Evolutionary conservation across 2,329 filamentous ascomycete species (phyloP).

Genomic region (Arthrobotrys sphaeroides): DNA sequence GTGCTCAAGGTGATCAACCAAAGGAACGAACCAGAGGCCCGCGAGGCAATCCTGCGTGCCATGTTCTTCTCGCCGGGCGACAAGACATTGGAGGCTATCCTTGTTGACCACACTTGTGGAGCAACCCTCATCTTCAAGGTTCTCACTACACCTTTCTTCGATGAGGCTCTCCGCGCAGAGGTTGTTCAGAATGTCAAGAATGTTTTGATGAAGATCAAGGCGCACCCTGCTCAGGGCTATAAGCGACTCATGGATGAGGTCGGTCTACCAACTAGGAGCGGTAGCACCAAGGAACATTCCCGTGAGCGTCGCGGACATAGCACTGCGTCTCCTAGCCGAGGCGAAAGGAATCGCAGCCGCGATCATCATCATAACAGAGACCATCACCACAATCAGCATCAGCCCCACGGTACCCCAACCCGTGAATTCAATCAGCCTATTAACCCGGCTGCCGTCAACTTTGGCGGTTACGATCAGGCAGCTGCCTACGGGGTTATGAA

Average conservation of each 20-base stretch:
- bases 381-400: conserved; percentile 53
- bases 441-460: conserved; percentile 50
- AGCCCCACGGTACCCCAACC: conserved; percentile 48
- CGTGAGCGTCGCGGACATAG: conserved; percentile 53
- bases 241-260: conserved; percentile 99
- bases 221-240: conserved; percentile 92
- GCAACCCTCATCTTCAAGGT: conserved; percentile 99
- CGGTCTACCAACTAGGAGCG: conserved; percentile 76
- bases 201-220: conserved; percentile 88
- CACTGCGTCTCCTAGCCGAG: conserved; percentile 55
- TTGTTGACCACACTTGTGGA: conserved; percentile 89
- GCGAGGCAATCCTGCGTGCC: conserved; percentile 87
- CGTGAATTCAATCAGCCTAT: conserved; percentile 51
- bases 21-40: conserved; percentile 89
- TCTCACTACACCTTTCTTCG: conserved; percentile 94
- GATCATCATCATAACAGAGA: conserved; percentile 52
- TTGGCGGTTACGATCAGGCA: conserved; percentile 54
- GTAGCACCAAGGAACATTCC: conserved; percentile 56
- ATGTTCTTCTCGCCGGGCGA: conserved; percentile 92
- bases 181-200: conserved; percentile 92
- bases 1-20: conserved; percentile 99
- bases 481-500: conserved; percentile 51
- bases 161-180: conserved; percentile 85
- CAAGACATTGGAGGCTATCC: conserved; percentile 84
- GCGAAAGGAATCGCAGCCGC: conserved; percentile 55